Percentiles rank a stretch among this genome's conserved stretches.
These are phyloP conservation scores for Marchantia polymorpha DNA, from an alignment of 225 moss, liverwort and hornwort species.

Conservation along the genomic window DNA sequence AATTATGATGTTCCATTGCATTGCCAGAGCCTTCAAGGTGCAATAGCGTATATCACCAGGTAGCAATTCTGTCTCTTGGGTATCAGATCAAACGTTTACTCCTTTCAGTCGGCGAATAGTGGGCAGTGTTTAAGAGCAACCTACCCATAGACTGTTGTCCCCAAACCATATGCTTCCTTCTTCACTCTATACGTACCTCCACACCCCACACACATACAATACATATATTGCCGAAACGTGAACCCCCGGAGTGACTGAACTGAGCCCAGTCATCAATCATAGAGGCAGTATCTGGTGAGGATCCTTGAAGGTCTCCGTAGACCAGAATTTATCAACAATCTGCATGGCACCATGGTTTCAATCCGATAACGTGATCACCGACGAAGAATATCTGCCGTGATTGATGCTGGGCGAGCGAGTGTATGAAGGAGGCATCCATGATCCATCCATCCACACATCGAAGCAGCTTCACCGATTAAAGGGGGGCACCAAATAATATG, in stretches of 20 bases:
- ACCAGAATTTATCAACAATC: neutral
- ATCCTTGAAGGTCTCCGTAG: neutral
- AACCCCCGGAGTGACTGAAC: neutral
- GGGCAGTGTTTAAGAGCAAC: neutral
- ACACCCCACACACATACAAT: neutral
- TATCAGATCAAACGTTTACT: neutral
- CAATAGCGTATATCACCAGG: neutral
- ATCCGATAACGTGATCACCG: neutral
- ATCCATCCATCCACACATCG: neutral
- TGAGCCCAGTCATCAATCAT: neutral
- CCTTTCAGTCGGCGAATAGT: neutral
- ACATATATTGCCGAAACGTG: neutral
- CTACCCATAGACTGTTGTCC: conserved; percentile 3
- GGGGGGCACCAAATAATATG: too few relatives aligned
- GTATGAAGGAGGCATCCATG: neutral
- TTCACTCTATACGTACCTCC: neutral
- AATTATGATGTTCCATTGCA: neutral
- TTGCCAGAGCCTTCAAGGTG: neutral
- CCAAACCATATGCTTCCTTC: neutral
- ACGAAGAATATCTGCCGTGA: neutral
- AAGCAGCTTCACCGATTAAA: too few relatives aligned
- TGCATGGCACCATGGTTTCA: neutral
- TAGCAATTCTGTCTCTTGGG: neutral
- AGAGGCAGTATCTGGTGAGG: neutral
- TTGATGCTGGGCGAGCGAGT: neutral